A percentile compares a stretch with the other conserved stretches of the same genome.
Evolutionary conservation across 768 basidiomycete genomes (phyloP).

Genomic region (Lactarius deliciosus): DNA sequence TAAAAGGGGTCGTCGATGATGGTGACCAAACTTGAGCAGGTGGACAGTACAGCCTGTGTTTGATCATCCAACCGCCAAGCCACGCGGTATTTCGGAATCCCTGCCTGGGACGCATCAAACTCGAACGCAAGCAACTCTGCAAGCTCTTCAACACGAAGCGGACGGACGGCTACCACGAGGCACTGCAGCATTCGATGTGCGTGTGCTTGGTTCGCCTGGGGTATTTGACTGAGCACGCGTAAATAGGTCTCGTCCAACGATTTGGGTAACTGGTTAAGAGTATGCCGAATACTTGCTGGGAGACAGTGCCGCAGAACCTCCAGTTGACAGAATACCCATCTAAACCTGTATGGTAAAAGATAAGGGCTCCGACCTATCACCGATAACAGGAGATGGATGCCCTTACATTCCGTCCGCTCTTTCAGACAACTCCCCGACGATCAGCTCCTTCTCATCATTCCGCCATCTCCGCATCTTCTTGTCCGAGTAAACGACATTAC

Average conservation of each 20-base stretch:
- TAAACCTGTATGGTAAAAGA: neutral
- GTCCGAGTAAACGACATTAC: neutral
- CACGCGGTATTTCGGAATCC: neutral
- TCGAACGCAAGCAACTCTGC: neutral
- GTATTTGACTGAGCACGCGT: neutral
- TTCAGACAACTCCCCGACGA: neutral
- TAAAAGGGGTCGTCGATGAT: neutral
- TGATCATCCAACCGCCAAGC: neutral
- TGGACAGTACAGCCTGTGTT: neutral
- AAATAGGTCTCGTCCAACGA: neutral
- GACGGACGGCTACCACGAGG: neutral
- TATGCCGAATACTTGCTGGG: neutral
- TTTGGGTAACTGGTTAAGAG: neutral
- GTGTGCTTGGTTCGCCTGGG: neutral
- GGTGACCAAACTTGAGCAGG: neutral
- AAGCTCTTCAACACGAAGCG: neutral
- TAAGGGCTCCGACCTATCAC: neutral
- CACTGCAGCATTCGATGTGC: neutral
- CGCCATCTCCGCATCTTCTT: neutral
- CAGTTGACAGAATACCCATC: neutral
- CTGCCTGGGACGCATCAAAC: neutral
- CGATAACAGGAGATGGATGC: rapidly evolving
- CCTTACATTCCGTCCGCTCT: no score
- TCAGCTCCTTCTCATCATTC: neutral
- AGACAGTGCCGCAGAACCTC: neutral